phyloP scores from a whole-genome alignment of 225 moss, liverwort and hornwort genomes.

The Polytrichum formosum region DNA sequence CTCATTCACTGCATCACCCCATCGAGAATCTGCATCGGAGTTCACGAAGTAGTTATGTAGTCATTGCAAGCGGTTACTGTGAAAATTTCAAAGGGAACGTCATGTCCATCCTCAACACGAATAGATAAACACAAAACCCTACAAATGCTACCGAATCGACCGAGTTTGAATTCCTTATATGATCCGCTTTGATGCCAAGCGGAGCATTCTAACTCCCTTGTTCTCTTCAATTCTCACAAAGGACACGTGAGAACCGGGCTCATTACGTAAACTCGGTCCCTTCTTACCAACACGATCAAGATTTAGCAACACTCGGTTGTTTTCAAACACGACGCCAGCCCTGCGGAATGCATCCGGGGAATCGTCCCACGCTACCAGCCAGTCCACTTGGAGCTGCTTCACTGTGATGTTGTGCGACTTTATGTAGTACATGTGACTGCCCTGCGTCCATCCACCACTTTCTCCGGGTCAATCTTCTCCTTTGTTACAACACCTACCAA shows the following conservation, averaged over 20 bases:
- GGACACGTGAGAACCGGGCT: background rate
- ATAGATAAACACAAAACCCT: too few relatives aligned
- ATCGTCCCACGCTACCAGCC: constrained; percentile 12
- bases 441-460: constrained; percentile 7
- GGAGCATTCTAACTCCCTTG: too few relatives aligned
- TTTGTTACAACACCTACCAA: background rate
- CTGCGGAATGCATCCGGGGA: constrained; percentile 7
- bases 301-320: constrained; percentile 3
- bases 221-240: background rate
- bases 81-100: too few relatives aligned
- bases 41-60: background rate
- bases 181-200: too few relatives aligned
- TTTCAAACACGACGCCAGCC: constrained; percentile 5
- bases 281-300: constrained; percentile 9
- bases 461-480: background rate
- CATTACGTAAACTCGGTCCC: background rate
- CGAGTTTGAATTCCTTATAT: too few relatives aligned
- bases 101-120: too few relatives aligned
- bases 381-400: constrained; percentile 11
- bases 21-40: constrained; percentile 2
- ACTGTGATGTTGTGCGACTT: constrained; percentile 3
- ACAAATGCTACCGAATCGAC: too few relatives aligned
- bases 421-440: constrained; percentile 11
- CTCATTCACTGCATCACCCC: constrained; percentile 3
- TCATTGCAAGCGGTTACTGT: too few relatives aligned